Evolutionary conservation across 257 asterid genomes (phyloP).

Genomic region (Marsdenia floribunda): DNA sequence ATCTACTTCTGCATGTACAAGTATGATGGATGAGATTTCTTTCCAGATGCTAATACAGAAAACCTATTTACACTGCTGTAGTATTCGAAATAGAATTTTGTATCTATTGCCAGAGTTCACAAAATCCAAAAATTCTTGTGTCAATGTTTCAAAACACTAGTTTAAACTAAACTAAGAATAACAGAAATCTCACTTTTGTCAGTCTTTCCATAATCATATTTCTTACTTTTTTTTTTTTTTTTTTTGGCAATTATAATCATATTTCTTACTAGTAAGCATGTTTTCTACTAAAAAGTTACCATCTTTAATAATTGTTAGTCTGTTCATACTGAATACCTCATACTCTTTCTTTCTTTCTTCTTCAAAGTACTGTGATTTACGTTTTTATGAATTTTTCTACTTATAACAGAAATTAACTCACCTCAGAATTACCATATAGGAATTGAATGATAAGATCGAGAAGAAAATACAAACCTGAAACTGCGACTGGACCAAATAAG

Average conservation of each 20-base stretch:
- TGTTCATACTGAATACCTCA: background rate
- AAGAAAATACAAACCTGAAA: conserved; percentile 57
- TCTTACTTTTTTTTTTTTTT: too few species aligned
- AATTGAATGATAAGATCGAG: background rate
- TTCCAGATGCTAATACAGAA: background rate
- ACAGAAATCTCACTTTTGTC: background rate
- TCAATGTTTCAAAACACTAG: background rate
- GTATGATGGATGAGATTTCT: background rate
- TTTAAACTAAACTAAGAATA: background rate
- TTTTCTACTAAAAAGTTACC: background rate
- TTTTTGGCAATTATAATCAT: too few species aligned
- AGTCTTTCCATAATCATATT: background rate
- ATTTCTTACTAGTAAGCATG: background rate
- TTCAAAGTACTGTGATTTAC: background rate
- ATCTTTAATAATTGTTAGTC: background rate
- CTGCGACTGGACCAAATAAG: conserved; percentile 80
- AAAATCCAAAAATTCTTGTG: background rate
- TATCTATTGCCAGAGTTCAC: background rate
- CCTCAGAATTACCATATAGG: background rate
- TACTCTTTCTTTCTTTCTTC: background rate
- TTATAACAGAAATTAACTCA: background rate
- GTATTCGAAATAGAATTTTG: background rate
- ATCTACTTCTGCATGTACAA: background rate
- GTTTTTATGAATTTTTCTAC: background rate
- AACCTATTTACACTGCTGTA: background rate